phyloP scores from a whole-genome alignment of 768 basidiomycete genomes.

The Sporobolomyces roseus region DNA sequence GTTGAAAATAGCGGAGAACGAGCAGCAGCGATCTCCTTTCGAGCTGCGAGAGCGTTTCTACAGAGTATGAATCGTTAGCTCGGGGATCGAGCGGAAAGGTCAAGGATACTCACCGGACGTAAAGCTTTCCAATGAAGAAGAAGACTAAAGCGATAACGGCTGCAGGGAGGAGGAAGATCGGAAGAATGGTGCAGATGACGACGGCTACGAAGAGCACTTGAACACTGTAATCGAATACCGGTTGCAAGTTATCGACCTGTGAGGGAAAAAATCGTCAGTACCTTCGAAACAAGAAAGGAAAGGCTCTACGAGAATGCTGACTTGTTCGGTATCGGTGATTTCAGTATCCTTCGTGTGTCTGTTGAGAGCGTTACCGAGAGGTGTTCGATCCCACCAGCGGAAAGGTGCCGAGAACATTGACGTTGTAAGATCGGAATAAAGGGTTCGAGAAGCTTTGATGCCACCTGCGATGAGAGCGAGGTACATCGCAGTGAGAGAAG shows the following conservation, averaged over 20 bases:
- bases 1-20: conserved; percentile 50
- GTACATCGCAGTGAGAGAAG: conserved; percentile 36
- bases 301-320: not conserved
- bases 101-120: conserved; percentile 43
- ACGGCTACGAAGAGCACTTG: conserved; percentile 35
- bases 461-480: conserved; percentile 35
- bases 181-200: conserved; percentile 25
- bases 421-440: conserved; percentile 17
- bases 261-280: not conserved
- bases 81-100: no score
- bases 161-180: conserved; percentile 32
- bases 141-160: conserved; percentile 47
- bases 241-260: conserved; percentile 30
- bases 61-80: conserved; percentile 48
- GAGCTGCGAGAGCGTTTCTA: conserved; percentile 43
- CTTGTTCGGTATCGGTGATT: conserved; percentile 35
- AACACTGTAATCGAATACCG: conserved; percentile 45
- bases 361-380: conserved; percentile 24
- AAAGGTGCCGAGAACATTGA: conserved; percentile 31
- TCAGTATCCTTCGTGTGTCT: conserved; percentile 37
- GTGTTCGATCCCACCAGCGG: conserved; percentile 36
- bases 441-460: conserved; percentile 18
- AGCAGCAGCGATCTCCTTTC: conserved; percentile 32
- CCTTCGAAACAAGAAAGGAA: not conserved
- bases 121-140: conserved; percentile 48